These are phyloP conservation scores for Cyberlindnera veronae DNA, from an alignment of 805 yeast species.

Conservation along the genomic window DNA sequence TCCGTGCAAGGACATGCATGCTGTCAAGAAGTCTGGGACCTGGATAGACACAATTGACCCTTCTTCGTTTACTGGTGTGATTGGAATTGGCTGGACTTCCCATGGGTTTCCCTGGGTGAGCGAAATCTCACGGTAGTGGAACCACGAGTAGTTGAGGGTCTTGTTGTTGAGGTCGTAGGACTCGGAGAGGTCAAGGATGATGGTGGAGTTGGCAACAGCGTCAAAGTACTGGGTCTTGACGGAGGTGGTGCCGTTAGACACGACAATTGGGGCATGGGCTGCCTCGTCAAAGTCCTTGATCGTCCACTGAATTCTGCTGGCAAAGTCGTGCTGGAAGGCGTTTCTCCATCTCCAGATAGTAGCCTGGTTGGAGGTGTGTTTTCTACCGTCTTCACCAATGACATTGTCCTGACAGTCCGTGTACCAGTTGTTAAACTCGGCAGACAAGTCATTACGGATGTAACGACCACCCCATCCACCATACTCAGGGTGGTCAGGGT, in stretches of 20 bases:
- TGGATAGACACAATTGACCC: conserved; percentile 15
- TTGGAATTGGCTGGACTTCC: conserved; percentile 22
- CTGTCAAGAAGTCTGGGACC: conserved; percentile 14
- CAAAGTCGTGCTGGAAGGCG: conserved; percentile 31
- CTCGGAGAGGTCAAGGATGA: conserved; percentile 4
- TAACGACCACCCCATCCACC: conserved; percentile 38
- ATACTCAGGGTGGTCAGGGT: conserved; percentile 29
- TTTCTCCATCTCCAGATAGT: conserved; percentile 35
- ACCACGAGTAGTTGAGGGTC: conserved; percentile 20
- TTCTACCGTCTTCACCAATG: conserved; percentile 6
- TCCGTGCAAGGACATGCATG: conserved; percentile 7
- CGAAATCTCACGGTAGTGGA: conserved; percentile 26
- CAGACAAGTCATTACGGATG: conserved; percentile 22
- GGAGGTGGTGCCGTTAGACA: conserved; percentile 23
- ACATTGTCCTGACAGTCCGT: conserved; percentile 25
- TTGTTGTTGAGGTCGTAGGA: conserved; percentile 13
- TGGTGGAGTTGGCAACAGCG: conserved; percentile 8
- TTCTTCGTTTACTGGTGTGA: conserved; percentile 8
- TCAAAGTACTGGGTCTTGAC: conserved; percentile 19
- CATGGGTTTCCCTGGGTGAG: conserved; percentile 21
- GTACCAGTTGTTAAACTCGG: conserved; percentile 18
- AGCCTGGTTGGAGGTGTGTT: conserved; percentile 26
- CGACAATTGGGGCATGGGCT: conserved; percentile 27
- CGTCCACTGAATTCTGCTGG: conserved; percentile 33
- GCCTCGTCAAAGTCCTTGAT: conserved; percentile 24